Evolutionary conservation across 2,329 filamentous ascomycete genomes (phyloP), one percentile per base, ranked within the genome.

Genomic region (Alternaria hordeiaustralica): DNA sequence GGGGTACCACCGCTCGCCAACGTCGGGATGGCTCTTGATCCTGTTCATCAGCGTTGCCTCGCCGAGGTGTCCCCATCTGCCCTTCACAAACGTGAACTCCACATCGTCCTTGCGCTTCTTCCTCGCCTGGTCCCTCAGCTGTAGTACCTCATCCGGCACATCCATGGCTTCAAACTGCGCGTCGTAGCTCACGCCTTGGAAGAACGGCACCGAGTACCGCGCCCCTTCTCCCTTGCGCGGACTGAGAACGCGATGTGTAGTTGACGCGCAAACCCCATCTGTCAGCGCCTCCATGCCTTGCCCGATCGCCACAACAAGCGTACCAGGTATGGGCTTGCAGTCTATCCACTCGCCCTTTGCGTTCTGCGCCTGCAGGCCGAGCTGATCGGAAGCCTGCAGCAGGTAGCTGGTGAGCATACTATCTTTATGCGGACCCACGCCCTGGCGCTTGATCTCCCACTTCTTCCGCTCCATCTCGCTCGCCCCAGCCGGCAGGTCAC

Each of bases 221-320:
- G 93, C 85, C 5, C 92, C 93, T 10, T 87, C 82, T 12, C 92
- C 92, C 8, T 88, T 87, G 1, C 82, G 75, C 0, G 93, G 93
- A 28, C 88, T 91, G n/a, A 96, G 84, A 36, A 96, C 93, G 10
- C 93, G 87, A 79, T 96, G 93, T 44, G 93, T 96, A 3, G 93
- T 96, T 66, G 88, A 82, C 68, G 90, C 89, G 78, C 93, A 96
- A 3, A 96, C 93, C 30, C 93, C 93, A 65, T 88, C 88, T 20
- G 93, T 96, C 69, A 97, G 81, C 5, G 93, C 93, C 82, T 97
- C 93, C 73, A 97, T 86, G 0, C 92, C 93, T 80, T 96, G 93
- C 0, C 93, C 93, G 71, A 97, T 94, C 9, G 92, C 93, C 1
- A 97, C 93, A 2, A 97, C 93, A 5, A 96, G 86, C 51, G 93